Percentiles rank a stretch among this genome's conserved stretches.
These are phyloP conservation scores for Endoconidiophora polonica DNA, from an alignment of 2,329 filamentous ascomycete genomes.

Conservation along the genomic window DNA sequence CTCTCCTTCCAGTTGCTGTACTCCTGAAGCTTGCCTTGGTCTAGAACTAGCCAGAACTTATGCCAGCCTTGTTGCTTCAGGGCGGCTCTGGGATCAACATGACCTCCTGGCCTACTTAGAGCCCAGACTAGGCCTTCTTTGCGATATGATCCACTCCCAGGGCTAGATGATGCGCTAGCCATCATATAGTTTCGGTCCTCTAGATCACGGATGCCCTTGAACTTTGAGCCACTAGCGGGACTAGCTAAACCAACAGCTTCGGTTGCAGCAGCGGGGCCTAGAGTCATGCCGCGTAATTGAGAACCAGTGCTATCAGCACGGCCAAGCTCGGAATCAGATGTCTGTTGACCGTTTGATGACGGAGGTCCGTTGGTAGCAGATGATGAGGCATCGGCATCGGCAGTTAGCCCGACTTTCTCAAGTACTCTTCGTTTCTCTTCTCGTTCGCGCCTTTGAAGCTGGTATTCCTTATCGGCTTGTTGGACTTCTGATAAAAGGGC, in stretches of 20 bases:
- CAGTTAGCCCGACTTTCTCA: conserved; percentile 49
- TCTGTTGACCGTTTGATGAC: conserved; percentile 24
- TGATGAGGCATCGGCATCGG: conserved; percentile 2
- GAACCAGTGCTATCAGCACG: conserved; percentile 60
- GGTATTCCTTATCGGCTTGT: conserved; percentile 89
- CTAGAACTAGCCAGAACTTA: conserved; percentile 99
- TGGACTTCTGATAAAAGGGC: conserved; percentile 78
- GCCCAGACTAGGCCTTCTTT: conserved; percentile 96
- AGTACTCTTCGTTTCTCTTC: conserved; percentile 84
- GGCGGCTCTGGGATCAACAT: conserved; percentile 75
- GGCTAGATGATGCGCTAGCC: conserved; percentile 31
- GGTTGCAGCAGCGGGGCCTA: conserved; percentile 19
- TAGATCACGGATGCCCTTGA: conserved; percentile 83
- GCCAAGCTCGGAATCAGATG: conserved; percentile 54
- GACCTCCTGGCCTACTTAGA: conserved; percentile 76
- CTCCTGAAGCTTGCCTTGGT: conserved; percentile 90
- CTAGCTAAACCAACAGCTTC: conserved; percentile 22
- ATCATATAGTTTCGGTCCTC: conserved; percentile 56
- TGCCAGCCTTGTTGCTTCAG: conserved; percentile 98
- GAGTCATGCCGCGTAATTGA: conserved; percentile 30
- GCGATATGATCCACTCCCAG: conserved; percentile 49
- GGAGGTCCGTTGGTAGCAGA: conserved; percentile 44
- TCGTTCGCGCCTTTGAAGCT: conserved; percentile 83
- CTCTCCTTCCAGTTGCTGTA: conserved; percentile 99
- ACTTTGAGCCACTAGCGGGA: conserved; percentile 41